These are phyloP conservation scores for Typha latifolia DNA, from an alignment of 176 grass and related monocot species.

Conservation along the genomic window DNA sequence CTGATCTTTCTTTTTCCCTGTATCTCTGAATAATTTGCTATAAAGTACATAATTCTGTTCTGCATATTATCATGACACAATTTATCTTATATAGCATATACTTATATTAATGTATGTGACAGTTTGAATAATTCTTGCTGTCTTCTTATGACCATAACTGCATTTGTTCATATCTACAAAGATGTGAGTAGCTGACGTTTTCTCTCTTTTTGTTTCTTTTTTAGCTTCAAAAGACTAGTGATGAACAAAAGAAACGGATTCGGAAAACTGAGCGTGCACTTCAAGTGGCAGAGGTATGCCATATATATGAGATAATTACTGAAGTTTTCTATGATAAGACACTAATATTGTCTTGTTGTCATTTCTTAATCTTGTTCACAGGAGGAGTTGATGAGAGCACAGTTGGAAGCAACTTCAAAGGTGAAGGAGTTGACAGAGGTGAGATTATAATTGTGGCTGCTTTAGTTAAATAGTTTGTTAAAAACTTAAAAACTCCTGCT, in stretches of 20 bases:
- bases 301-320: slow-evolving; percentile 5
- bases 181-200: not conserved
- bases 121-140: too few relatives aligned
- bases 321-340: slow-evolving; percentile 14
- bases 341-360: slow-evolving; percentile 15
- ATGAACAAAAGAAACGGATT: slow-evolving; percentile 67
- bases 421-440: slow-evolving; percentile 64
- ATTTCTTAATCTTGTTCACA: slow-evolving; percentile 35
- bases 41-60: too few relatives aligned
- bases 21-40: too few relatives aligned
- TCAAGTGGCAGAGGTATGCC: slow-evolving; percentile 78
- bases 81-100: too few relatives aligned
- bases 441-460: slow-evolving; percentile 18
- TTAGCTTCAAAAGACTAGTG: slow-evolving; percentile 76
- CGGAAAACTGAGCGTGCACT: slow-evolving; percentile 79
- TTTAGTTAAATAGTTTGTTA: not conserved
- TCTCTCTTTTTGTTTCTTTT: slow-evolving; percentile 22
- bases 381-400: slow-evolving; percentile 78
- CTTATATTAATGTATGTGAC: too few relatives aligned
- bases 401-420: slow-evolving; percentile 63
- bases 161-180: too few relatives aligned
- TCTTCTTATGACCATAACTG: too few relatives aligned
- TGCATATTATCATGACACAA: too few relatives aligned
- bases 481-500: not conserved
- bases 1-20: too few relatives aligned